Evolutionary conservation across 2,329 filamentous ascomycete genomes (phyloP).

Genomic region (Dactylellina drechsleri): DNA sequence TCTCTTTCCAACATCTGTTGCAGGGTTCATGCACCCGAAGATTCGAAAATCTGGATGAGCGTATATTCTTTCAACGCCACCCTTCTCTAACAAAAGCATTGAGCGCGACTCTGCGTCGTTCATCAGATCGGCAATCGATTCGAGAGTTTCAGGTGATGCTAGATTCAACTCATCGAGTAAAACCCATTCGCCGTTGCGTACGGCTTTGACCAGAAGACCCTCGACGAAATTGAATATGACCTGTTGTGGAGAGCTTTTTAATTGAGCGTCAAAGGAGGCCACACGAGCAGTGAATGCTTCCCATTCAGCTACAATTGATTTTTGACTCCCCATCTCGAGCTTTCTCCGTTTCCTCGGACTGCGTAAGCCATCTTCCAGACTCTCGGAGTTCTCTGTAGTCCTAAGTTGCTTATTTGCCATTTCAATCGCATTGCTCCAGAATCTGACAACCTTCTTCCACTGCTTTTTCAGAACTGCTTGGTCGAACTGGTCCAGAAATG

Average conservation of each 20-base stretch:
- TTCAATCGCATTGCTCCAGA: conserved; percentile 88
- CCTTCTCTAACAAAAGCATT: conserved; percentile 89
- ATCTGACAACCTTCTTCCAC: conserved; percentile 84
- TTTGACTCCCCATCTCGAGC: conserved; percentile 67
- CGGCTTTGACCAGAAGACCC: conserved; percentile 94
- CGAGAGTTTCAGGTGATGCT: conserved; percentile 91
- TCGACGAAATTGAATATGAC: conserved; percentile 85
- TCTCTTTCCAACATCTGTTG: conserved; percentile 95
- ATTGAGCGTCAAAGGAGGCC: conserved; percentile 62
- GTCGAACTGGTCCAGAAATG: conserved; percentile 81
- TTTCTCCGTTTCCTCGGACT: conserved; percentile 74
- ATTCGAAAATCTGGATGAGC: conserved; percentile 94
- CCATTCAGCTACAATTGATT: conserved; percentile 76
- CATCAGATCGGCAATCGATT: conserved; percentile 90
- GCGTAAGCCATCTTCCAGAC: conserved; percentile 63
- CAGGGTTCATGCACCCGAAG: conserved; percentile 99
- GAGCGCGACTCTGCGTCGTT: conserved; percentile 79
- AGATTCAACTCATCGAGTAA: conserved; percentile 97
- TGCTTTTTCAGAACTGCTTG: conserved; percentile 83
- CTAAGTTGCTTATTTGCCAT: conserved; percentile 80
- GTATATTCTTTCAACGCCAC: conserved; percentile 86
- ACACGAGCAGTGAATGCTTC: conserved; percentile 79
- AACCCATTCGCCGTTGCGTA: conserved; percentile 95
- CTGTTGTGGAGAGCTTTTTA: conserved; percentile 70
- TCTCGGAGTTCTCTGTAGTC: conserved; percentile 66